A percentile compares a stretch with the other conserved stretches of the same genome.
phyloP scores from a whole-genome alignment of 2,329 filamentous ascomycete species.

The Phyllosticta citrichinensis region DNA sequence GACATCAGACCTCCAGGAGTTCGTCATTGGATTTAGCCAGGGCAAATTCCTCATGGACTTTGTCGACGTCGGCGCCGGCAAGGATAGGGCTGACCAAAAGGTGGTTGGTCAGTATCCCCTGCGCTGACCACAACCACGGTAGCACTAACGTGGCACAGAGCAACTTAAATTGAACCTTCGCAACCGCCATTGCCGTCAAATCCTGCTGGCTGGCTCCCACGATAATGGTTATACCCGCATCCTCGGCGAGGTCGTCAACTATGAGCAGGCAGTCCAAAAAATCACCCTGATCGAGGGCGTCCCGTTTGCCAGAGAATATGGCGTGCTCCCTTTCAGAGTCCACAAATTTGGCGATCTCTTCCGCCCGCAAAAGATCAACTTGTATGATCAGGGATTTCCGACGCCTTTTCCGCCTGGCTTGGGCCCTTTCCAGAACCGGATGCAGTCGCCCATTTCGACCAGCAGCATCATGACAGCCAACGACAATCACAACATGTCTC shows the following conservation, averaged over 20 bases:
- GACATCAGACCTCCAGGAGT: slow-evolving; percentile 37
- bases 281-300: slow-evolving; percentile 48
- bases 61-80: slow-evolving; percentile 38
- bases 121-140: not conserved
- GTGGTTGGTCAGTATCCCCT: slow-evolving; percentile 35
- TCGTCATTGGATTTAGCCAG: slow-evolving; percentile 46
- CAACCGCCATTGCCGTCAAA: slow-evolving; percentile 51
- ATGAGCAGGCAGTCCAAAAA: slow-evolving; percentile 35
- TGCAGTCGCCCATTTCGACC: not conserved
- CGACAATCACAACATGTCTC: not conserved
- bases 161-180: slow-evolving; percentile 45
- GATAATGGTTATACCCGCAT: slow-evolving; percentile 45
- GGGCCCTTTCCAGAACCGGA: not conserved
- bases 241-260: slow-evolving; percentile 40
- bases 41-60: slow-evolving; percentile 37
- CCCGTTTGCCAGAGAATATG: slow-evolving; percentile 45
- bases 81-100: slow-evolving; percentile 39
- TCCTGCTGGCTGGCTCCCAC: slow-evolving; percentile 50
- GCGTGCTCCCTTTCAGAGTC: slow-evolving; percentile 39
- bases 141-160: slow-evolving; percentile 26
- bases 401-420: slow-evolving; percentile 4
- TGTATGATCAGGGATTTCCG: slow-evolving; percentile 11
- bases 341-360: slow-evolving; percentile 45
- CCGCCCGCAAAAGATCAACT: slow-evolving; percentile 40
- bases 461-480: not conserved